Conservation (phyloP, 1,284 basidiomycete species). For the Earliella scabrosa region DNA sequence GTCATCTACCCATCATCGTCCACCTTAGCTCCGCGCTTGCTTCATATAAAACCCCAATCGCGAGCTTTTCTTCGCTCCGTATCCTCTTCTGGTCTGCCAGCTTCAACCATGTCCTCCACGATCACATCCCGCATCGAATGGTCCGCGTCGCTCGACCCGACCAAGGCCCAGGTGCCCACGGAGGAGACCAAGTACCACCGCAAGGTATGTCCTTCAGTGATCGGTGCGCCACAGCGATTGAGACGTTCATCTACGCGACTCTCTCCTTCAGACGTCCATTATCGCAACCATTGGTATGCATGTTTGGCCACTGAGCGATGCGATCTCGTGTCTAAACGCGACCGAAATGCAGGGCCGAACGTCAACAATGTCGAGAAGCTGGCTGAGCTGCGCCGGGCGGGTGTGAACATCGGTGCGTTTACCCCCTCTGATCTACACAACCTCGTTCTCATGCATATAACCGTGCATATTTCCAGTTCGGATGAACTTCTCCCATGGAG, state of each 20-base stretch:
- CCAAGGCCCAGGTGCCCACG: constrained; percentile 66
- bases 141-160: constrained; percentile 82
- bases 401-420: constrained; percentile 92
- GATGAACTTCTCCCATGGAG: constrained; percentile 98
- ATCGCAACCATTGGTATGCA: constrained; percentile 92
- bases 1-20: constrained; percentile 30
- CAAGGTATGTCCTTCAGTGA: constrained; percentile 65
- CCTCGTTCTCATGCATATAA: constrained; percentile 5
- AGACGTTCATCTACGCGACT: constrained; percentile 6
- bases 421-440: neutral
- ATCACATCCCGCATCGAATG: constrained; percentile 88
- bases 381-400: constrained; percentile 79
- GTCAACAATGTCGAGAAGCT: constrained; percentile 90
- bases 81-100: constrained; percentile 15
- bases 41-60: constrained; percentile 22
- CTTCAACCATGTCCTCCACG: constrained; percentile 29
- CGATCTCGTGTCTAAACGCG: constrained; percentile 16
- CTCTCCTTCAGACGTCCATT: constrained; percentile 81
- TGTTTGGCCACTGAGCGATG: neutral
- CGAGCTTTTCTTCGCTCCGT: constrained; percentile 17
- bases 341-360: constrained; percentile 73
- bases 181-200: constrained; percentile 85
- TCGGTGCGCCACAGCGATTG: constrained; percentile 14
- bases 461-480: constrained; percentile 64
- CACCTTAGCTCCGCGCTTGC: constrained; percentile 37